Evolutionary conservation across 2,329 filamentous ascomycete genomes (phyloP).

Genomic region (Thielaviopsis euricoi): DNA sequence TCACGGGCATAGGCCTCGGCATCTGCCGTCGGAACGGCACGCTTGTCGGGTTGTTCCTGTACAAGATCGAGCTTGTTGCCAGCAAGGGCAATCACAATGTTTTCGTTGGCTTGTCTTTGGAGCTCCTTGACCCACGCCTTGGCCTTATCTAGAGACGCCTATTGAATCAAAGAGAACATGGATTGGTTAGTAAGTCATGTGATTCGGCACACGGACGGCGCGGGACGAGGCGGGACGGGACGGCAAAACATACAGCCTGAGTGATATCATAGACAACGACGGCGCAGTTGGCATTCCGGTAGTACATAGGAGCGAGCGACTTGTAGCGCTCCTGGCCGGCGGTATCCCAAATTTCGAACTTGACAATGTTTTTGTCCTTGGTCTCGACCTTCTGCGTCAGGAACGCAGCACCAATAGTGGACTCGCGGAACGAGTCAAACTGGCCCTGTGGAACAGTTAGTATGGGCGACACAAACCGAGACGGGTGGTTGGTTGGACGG

Average conservation of each 20-base stretch:
- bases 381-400: slow-evolving; percentile 97
- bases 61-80: slow-evolving; percentile 97
- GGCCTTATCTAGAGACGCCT: slow-evolving; percentile 96
- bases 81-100: slow-evolving; percentile 95
- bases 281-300: slow-evolving; percentile 96
- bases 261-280: slow-evolving; percentile 99
- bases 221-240: slow-evolving; percentile 3
- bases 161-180: slow-evolving; percentile 12
- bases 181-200: neutral
- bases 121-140: slow-evolving; percentile 99
- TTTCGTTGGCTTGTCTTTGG: slow-evolving; percentile 96
- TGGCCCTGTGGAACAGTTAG: slow-evolving; percentile 51
- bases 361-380: slow-evolving; percentile 95
- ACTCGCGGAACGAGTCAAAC: slow-evolving; percentile 96
- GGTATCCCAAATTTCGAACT: slow-evolving; percentile 99
- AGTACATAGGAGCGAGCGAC: slow-evolving; percentile 98
- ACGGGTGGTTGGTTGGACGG: neutral
- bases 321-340: slow-evolving; percentile 98
- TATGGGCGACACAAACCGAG: neutral
- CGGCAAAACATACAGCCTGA: slow-evolving; percentile 71
- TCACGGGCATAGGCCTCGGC: slow-evolving; percentile 92
- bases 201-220: neutral
- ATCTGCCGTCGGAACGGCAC: slow-evolving; percentile 74
- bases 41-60: slow-evolving; percentile 86
- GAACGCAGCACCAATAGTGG: slow-evolving; percentile 95